phyloP scores from a whole-genome alignment of 768 basidiomycete genomes.

The Russula sp. region DNA sequence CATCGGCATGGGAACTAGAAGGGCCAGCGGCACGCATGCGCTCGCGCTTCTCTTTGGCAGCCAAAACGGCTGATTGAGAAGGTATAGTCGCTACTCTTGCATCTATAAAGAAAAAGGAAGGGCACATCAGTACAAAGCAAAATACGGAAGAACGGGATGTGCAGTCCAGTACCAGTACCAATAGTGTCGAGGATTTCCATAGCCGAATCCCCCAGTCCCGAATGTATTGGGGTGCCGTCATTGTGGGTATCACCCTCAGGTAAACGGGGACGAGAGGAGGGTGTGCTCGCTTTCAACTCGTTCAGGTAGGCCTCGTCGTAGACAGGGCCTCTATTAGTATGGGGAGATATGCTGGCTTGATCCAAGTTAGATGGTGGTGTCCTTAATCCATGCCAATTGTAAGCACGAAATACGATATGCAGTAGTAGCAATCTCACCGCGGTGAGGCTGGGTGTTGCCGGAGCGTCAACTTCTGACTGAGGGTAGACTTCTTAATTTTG shows the following conservation, averaged over 20 bases:
- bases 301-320: conserved; percentile 74
- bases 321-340: conserved; percentile 49
- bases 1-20: conserved; percentile 46
- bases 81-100: conserved; percentile 53
- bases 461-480: conserved; percentile 64
- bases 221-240: conserved; percentile 47
- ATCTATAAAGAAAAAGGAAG: conserved; percentile 32
- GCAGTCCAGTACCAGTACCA: conserved; percentile 18
- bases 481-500: conserved; percentile 74
- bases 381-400: conserved; percentile 5
- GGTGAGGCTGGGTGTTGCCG: conserved; percentile 48
- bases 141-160: conserved; percentile 29
- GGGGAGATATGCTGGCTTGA: conserved; percentile 32
- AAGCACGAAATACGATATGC: conserved; percentile 12
- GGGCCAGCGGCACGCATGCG: conserved; percentile 52
- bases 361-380: conserved; percentile 14
- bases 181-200: conserved; percentile 9
- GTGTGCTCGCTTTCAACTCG: conserved; percentile 77
- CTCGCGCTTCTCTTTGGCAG: conserved; percentile 74
- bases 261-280: conserved; percentile 47
- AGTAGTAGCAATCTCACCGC: conserved; percentile 23
- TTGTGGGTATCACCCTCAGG: conserved; percentile 44
- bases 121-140: conserved; percentile 30
- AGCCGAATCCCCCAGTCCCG: conserved; percentile 35
- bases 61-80: conserved; percentile 64